A percentile compares a stretch with the other conserved stretches of the same genome.
phyloP scores from a whole-genome alignment of 1,284 basidiomycete genomes.

The Apiotrichum gamsii region DNA sequence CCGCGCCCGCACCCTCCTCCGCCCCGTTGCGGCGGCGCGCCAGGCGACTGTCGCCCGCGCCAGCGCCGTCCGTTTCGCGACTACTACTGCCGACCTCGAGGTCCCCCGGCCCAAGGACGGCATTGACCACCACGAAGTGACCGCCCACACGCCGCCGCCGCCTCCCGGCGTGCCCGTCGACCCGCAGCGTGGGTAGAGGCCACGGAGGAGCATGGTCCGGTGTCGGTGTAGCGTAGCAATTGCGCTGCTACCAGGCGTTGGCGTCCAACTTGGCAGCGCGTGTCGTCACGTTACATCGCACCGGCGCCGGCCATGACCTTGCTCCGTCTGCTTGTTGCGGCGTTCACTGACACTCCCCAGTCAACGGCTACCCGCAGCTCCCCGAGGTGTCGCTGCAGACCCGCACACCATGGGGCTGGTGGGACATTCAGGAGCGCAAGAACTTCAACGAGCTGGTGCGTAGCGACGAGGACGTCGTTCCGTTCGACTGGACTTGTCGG shows the following conservation, averaged over 20 bases:
- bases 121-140: slow-evolving; percentile 14
- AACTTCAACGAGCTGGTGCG: slow-evolving; percentile 78
- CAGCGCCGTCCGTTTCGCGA: too few species aligned
- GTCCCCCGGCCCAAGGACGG: too few species aligned
- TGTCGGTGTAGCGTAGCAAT: too few species aligned
- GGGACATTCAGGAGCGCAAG: slow-evolving; percentile 70
- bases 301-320: background rate
- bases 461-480: slow-evolving; percentile 13
- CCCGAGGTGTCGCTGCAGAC: slow-evolving; percentile 64
- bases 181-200: slow-evolving; percentile 45
- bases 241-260: too few species aligned
- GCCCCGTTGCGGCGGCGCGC: slow-evolving; percentile 8
- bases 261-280: too few species aligned
- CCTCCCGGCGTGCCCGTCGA: slow-evolving; percentile 40
- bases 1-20: slow-evolving; percentile 19
- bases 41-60: slow-evolving; percentile 2
- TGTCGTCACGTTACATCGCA: too few species aligned
- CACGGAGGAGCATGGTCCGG: too few species aligned
- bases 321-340: too few species aligned
- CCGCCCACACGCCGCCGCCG: slow-evolving; percentile 14
- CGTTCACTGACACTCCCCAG: slow-evolving; percentile 28
- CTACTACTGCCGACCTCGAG: too few species aligned
- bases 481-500: background rate
- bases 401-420: slow-evolving; percentile 68
- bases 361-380: slow-evolving; percentile 65